Evolutionary conservation across 192 early-diverging fungal species (phyloP), one percentile per base, ranked within the genome.

Genomic region (Dimargaris cristalligena): DNA sequence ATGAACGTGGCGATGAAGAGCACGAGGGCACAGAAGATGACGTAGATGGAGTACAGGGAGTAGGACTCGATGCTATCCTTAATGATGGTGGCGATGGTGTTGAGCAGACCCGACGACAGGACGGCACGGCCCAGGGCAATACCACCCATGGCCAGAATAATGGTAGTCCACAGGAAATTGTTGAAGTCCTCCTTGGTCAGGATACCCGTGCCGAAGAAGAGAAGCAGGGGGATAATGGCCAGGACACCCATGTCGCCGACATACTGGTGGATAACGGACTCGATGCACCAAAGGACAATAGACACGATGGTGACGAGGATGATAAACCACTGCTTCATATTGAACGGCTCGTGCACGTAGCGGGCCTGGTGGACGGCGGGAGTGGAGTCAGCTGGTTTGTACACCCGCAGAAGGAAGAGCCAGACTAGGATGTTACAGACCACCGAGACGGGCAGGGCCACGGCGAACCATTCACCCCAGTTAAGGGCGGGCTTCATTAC

Each of bases 201-300:
- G 4, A 97, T 70, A 14, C 88, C 91, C 13, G 88, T 81, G 16
- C 89, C 91, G 72, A 89, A 97, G 71, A 97, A 86, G n/a, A 78
- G 65, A 47, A 94, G 74, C 25, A 97, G 73, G 25, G 94, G 94
- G 18, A 94, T 34, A n/a, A 97, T 83, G 2, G 94, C 94, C 65
- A 94, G 82, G 8, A 94, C 74, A 32, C 94, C 94, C 94, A 97
- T 97, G 64, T 94, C 91, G 38, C 94, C 94, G 64, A 97, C 74
- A 16, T 88, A 60, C 31, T 58, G 65, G 60, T 89, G 83, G 30
- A 93, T 69, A 4, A 64, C 73, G 28, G 83, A 82, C 64, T 87
- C 86, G 47, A 87, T 60, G 64, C 94, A 97, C 94, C 94, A 97
- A 29, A 97, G 71, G 0, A 74, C 60, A 59, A 97, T 94, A 0